phyloP scores from a whole-genome alignment of 129 eudicot genomes.

The Pulicaria dysenterica region DNA sequence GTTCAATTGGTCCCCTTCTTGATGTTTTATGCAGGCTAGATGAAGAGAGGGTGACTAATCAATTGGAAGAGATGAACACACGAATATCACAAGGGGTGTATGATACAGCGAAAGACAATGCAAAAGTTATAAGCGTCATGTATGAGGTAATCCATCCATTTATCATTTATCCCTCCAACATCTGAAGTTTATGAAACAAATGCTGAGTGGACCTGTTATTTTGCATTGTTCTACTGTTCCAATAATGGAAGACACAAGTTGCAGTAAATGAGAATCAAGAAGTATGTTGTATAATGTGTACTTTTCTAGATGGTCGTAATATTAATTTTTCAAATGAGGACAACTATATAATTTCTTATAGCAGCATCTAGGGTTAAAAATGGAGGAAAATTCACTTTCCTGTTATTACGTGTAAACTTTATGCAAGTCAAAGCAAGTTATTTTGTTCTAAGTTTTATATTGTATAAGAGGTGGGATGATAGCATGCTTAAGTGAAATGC shows the following conservation, averaged over 20 bases:
- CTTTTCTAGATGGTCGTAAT: not conserved
- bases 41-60: slow-evolving; percentile 77
- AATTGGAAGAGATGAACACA: slow-evolving; percentile 60
- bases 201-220: not conserved
- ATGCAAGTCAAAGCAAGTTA: not conserved
- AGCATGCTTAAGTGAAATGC: no score
- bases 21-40: slow-evolving; percentile 65
- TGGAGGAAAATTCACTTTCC: not conserved
- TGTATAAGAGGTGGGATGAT: no score
- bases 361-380: not conserved
- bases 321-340: not conserved
- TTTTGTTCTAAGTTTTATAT: no score
- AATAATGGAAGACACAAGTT: not conserved
- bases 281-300: not conserved
- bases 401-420: not conserved
- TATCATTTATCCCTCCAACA: not conserved
- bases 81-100: slow-evolving; percentile 51
- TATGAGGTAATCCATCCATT: slow-evolving; percentile 62
- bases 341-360: not conserved
- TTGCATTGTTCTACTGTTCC: not conserved
- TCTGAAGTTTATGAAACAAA: slow-evolving; percentile 1
- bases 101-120: slow-evolving; percentile 52
- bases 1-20: slow-evolving; percentile 73
- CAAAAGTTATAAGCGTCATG: slow-evolving; percentile 71
- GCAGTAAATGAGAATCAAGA: not conserved